Base-by-base conservation (phyloP, 2,329 filamentous ascomycete species). In the Colletotrichum higginsianum region DNA sequence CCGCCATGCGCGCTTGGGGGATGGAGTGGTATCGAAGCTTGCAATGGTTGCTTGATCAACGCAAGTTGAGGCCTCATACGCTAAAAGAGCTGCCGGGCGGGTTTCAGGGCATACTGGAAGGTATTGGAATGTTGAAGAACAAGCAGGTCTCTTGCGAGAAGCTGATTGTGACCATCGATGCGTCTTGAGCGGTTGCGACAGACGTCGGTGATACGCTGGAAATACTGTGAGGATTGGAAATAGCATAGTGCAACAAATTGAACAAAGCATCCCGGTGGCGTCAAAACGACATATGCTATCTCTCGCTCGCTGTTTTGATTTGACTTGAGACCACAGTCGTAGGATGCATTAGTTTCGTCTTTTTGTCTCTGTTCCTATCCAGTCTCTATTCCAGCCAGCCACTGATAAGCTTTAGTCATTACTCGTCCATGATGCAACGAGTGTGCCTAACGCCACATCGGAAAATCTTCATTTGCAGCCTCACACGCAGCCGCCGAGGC, bases 131-230 rank as follows among this genome's bases (percentile, higher is more conserved):
- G 46, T 30, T 62, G n/a, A 62, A 62, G 4, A 62, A 62, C 9
- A 62, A 40, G 60, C 46, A 62, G 46, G 60, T 62, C 16, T 62
- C 60, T 4, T 44, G 60, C 13, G 15, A 62, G 60, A 62, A 50
- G 46, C 60, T 62, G 4, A 21, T 62, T 5, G 30, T 62, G 50
- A 21, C 46, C 5, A 21, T 62, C 26, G 46, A 30, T 13, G 46
- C 50, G 15, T 35, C 60, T 18, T 61, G 26, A 26, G 23, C 23
- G 23, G 23, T 26, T 26, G 23, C 23, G 23, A 26, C 23, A 11
- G 46, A 47, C 6, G 23, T 26, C 23, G 1, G 23, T 26, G 23
- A 26, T 26, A 26, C 23, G 3, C 23, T 26, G 23, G 3, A 3
- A 26, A 26, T 26, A 26, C 23, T 26, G 23, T 26, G 23, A 2